phyloP scores from a whole-genome alignment of 2,329 filamentous ascomycete genomes.

The Talaromyces funiculosus region DNA sequence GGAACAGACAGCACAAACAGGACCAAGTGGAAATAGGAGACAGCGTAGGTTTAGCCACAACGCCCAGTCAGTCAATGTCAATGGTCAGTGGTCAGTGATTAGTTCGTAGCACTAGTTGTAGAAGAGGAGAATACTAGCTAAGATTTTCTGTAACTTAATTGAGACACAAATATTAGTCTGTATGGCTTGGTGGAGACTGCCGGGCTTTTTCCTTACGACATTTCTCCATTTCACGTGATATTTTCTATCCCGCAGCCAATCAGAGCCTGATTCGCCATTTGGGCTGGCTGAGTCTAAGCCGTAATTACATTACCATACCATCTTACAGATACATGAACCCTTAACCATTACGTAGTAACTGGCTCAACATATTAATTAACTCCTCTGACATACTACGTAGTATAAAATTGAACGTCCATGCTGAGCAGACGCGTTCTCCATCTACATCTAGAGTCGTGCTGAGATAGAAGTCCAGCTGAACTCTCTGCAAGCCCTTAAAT shows the following conservation, averaged over 20 bases:
- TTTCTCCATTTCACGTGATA: not conserved
- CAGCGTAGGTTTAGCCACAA: conserved; percentile 4
- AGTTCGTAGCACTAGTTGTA: not conserved
- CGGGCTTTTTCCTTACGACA: not conserved
- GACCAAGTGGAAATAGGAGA: not conserved
- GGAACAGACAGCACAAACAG: not conserved
- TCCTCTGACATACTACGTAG: not conserved
- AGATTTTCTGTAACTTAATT: not conserved
- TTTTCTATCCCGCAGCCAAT: not conserved
- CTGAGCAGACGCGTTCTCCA: not conserved
- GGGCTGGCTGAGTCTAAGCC: not conserved
- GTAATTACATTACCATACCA: not conserved
- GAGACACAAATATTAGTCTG: not conserved
- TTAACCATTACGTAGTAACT: too few species aligned
- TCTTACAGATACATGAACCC: not conserved
- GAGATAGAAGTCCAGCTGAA: too few species aligned
- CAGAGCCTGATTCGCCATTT: not conserved
- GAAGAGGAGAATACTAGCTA: not conserved
- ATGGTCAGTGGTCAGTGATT: not conserved
- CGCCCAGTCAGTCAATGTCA: not conserved
- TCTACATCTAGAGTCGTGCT: too few species aligned
- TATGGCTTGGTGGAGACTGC: not conserved
- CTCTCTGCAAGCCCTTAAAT: not conserved
- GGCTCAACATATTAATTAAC: not conserved
- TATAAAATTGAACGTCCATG: not conserved